Percentiles rank a stretch among this genome's conserved stretches.
Evolutionary conservation across 2,329 filamentous ascomycete species (phyloP).

Genomic region (Geosmithia flava): DNA sequence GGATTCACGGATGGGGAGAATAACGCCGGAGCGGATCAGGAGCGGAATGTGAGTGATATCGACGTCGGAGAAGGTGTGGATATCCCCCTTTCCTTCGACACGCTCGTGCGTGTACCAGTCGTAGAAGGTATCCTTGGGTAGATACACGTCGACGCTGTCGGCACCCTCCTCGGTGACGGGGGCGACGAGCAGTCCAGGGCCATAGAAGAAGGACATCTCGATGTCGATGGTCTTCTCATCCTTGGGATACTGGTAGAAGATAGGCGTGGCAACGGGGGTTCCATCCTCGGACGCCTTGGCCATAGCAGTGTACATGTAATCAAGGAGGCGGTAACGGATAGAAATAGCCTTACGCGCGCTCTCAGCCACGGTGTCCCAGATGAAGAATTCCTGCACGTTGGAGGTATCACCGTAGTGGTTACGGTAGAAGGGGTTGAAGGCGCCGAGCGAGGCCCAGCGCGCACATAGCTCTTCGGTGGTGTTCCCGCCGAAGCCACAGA

Average conservation of each 20-base stretch:
- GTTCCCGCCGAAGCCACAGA: constrained; percentile 62
- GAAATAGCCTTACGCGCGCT: constrained; percentile 58
- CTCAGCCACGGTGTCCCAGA: constrained; percentile 48
- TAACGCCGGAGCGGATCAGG: constrained; percentile 51
- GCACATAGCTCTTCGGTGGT: constrained; percentile 53
- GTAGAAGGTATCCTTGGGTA: constrained; percentile 37
- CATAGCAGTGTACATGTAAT: constrained; percentile 68
- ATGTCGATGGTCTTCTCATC: constrained; percentile 31
- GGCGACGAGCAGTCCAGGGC: constrained; percentile 31
- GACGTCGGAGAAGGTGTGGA: constrained; percentile 21
- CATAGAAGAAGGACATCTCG: constrained; percentile 39
- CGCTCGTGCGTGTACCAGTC: constrained; percentile 35
- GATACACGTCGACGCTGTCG: constrained; percentile 31
- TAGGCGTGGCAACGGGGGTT: constrained; percentile 52
- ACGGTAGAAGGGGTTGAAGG: constrained; percentile 59
- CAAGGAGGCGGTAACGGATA: constrained; percentile 63
- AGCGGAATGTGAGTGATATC: constrained; percentile 44
- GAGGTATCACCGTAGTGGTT: constrained; percentile 46
- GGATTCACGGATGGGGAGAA: constrained; percentile 45
- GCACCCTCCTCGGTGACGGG: constrained; percentile 32
- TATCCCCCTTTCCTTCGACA: constrained; percentile 25
- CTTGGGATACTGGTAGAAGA: constrained; percentile 58
- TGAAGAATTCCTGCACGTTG: constrained; percentile 54
- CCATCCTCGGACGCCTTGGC: constrained; percentile 47
- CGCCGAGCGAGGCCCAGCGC: constrained; percentile 57